Percentiles rank a stretch among this genome's conserved stretches.
Evolutionary conservation across 2,329 filamentous ascomycete species (phyloP).

Genomic region (Paecilomyces dactylethromorphus): DNA sequence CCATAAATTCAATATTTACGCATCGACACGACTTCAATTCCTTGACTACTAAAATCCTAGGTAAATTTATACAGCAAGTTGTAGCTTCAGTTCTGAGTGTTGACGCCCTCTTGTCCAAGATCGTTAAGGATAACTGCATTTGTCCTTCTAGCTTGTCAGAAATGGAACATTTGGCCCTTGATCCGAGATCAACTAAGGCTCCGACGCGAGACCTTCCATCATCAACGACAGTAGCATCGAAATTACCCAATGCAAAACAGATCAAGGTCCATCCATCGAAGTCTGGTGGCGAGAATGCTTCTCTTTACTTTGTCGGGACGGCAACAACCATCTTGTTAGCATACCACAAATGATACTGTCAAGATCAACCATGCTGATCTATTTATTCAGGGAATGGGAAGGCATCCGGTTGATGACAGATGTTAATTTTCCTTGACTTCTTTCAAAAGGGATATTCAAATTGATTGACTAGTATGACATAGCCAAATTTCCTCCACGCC

Average conservation of each 20-base stretch:
- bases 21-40: background rate
- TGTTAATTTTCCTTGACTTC: slow-evolving; percentile 10
- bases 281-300: slow-evolving; percentile 26
- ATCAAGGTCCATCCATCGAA: slow-evolving; percentile 37
- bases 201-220: slow-evolving; percentile 33
- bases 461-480: background rate
- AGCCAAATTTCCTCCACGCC: slow-evolving; percentile 60
- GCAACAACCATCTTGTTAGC: slow-evolving; percentile 31
- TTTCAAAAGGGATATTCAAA: background rate
- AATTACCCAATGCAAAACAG: slow-evolving; percentile 38
- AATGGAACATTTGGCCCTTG: slow-evolving; percentile 33
- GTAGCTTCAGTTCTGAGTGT: background rate
- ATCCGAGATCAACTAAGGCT: slow-evolving; percentile 27
- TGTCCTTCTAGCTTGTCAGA: background rate
- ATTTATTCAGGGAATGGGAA: slow-evolving; percentile 29
- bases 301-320: slow-evolving; percentile 33
- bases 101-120: background rate
- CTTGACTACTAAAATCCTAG: background rate
- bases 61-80: background rate
- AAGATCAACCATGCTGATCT: background rate
- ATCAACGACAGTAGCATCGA: slow-evolving; percentile 16
- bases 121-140: background rate
- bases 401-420: slow-evolving; percentile 36
- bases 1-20: background rate
- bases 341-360: background rate